A percentile compares a stretch with the other conserved stretches of the same genome.
These are phyloP conservation scores for Radiomyces spectabilis DNA, from an alignment of 192 early-diverging fungal species.

Conservation along the genomic window DNA sequence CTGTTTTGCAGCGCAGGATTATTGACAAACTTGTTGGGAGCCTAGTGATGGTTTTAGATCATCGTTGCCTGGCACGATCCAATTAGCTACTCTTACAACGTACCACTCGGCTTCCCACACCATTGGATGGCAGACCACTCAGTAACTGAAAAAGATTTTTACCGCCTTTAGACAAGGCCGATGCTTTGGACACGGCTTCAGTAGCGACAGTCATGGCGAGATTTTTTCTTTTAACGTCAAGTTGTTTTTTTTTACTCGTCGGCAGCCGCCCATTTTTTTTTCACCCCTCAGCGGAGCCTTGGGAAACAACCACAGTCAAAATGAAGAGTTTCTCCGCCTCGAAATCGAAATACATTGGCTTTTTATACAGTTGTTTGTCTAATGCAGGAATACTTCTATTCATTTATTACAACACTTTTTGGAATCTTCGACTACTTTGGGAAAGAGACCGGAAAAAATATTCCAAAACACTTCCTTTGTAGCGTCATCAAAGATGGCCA, in stretches of 20 bases:
- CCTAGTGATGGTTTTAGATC: neutral
- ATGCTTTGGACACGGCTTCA: neutral
- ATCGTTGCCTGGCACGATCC: neutral
- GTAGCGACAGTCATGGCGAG: neutral
- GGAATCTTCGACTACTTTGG: too few relatives aligned
- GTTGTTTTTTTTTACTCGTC: too few relatives aligned
- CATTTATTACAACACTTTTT: too few relatives aligned
- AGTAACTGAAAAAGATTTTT: slow-evolving; percentile 4
- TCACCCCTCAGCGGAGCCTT: too few relatives aligned
- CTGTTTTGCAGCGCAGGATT: slow-evolving; percentile 8
- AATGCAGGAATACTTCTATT: too few relatives aligned
- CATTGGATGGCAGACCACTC: slow-evolving; percentile 6
- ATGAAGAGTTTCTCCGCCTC: neutral
- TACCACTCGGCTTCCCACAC: slow-evolving; percentile 9
- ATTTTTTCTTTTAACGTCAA: too few relatives aligned
- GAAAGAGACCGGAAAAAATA: neutral
- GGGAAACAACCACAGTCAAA: neutral
- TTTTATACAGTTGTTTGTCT: too few relatives aligned
- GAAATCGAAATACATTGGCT: neutral
- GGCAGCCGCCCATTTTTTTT: too few relatives aligned
- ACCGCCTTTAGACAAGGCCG: slow-evolving; percentile 6
- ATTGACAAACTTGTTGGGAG: slow-evolving; percentile 9
- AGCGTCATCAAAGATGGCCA: too few relatives aligned
- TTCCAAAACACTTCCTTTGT: neutral
- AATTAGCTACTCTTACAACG: neutral